Evolutionary conservation across 495 filamentous ascomycete species (phyloP).

Genomic region (Penicillium maclennaniae): DNA sequence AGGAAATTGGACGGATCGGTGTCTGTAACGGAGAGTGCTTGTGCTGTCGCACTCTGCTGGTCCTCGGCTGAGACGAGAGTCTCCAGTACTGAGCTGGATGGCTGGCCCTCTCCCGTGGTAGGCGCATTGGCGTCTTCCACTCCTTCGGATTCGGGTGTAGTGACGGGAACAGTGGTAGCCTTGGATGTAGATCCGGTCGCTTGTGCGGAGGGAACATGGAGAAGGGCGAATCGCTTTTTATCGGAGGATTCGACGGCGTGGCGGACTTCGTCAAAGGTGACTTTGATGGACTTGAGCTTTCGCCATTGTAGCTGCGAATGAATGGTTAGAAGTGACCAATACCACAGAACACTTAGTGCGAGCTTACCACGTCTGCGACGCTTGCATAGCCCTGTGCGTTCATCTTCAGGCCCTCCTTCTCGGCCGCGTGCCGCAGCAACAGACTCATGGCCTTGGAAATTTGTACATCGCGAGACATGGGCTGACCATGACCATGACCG

Average conservation of each 20-base stretch:
- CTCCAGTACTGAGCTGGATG: slow-evolving; percentile 8
- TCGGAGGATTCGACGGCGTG: slow-evolving; percentile 70
- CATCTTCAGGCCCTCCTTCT: slow-evolving; percentile 69
- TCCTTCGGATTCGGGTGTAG: slow-evolving; percentile 9
- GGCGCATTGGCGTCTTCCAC: slow-evolving; percentile 5
- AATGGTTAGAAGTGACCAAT: slow-evolving; percentile 1
- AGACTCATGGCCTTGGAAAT: slow-evolving; percentile 79
- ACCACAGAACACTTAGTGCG: not conserved
- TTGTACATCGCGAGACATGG: slow-evolving; percentile 48
- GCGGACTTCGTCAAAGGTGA: slow-evolving; percentile 70
- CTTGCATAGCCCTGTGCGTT: slow-evolving; percentile 76
- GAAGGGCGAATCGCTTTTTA: slow-evolving; percentile 81
- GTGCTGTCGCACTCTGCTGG: slow-evolving; percentile 25
- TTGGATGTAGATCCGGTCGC: slow-evolving; percentile 15
- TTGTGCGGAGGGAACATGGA: slow-evolving; percentile 39
- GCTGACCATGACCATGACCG: slow-evolving; percentile 24
- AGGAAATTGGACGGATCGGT: slow-evolving; percentile 63
- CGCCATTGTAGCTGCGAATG: slow-evolving; percentile 60
- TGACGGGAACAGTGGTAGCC: slow-evolving; percentile 12
- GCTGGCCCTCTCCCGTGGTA: slow-evolving; percentile 6
- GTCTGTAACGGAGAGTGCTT: slow-evolving; percentile 29
- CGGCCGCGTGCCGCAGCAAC: slow-evolving; percentile 79
- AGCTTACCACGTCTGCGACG: slow-evolving; percentile 70
- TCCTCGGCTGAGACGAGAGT: slow-evolving; percentile 21
- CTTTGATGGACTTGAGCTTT: slow-evolving; percentile 62